Evolutionary conservation across 352 stramenopile species (phyloP).

Genomic region (Globisporangium polare): DNA sequence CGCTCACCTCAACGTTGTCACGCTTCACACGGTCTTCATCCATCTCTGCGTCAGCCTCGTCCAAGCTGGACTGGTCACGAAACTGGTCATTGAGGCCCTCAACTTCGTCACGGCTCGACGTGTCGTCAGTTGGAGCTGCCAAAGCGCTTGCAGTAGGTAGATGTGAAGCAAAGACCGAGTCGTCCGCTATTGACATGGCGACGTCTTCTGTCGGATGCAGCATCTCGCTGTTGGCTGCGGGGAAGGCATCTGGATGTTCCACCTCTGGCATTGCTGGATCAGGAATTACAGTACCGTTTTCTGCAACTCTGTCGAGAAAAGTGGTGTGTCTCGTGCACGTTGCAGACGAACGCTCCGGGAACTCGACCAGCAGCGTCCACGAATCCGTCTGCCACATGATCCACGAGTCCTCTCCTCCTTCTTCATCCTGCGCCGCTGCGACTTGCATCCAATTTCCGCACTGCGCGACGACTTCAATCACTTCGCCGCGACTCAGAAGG

Average conservation of each 20-base stretch:
- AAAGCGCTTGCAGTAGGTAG: background rate
- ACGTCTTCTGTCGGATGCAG: background rate
- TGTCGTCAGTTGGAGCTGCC: background rate
- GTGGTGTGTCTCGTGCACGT: conserved; percentile 14
- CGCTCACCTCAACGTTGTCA: background rate
- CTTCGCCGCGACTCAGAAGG: conserved; percentile 46
- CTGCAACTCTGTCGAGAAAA: background rate
- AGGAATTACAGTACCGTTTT: background rate
- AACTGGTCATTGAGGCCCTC: background rate
- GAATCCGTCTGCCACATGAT: conserved; percentile 67
- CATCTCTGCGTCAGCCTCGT: background rate
- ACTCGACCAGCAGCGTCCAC: conserved; percentile 44
- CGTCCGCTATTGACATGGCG: background rate
- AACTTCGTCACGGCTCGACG: background rate
- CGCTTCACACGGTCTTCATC: background rate
- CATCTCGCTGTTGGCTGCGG: background rate
- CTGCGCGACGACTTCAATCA: conserved; percentile 44
- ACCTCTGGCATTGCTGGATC: background rate
- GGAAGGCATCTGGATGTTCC: background rate
- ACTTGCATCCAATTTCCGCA: conserved; percentile 58
- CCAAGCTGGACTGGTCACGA: background rate
- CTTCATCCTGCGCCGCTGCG: conserved; percentile 7
- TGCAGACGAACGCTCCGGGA: conserved; percentile 20
- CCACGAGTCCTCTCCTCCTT: conserved; percentile 30
- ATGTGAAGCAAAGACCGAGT: background rate